A percentile compares a stretch with the other conserved stretches of the same genome.
phyloP scores from a whole-genome alignment of 371 early-diverging fungal species.

The Mycotypha africana region DNA sequence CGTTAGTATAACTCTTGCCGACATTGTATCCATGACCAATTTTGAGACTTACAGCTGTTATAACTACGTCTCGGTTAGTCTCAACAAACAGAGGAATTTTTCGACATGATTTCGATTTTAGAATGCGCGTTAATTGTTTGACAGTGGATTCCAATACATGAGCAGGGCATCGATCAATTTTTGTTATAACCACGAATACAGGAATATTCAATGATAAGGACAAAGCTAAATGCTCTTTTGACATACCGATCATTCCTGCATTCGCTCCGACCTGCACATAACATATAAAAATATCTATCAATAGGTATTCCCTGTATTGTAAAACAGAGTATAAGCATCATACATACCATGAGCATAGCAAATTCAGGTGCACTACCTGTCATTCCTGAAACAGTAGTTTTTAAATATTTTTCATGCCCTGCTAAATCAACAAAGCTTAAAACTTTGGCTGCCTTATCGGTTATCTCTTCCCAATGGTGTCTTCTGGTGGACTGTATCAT shows the following conservation, averaged over 20 bases:
- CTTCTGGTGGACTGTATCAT: constrained; percentile 24
- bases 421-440: constrained; percentile 86
- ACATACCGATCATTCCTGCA: constrained; percentile 91
- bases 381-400: constrained; percentile 93
- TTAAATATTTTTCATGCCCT: constrained; percentile 91
- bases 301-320: too few relatives aligned
- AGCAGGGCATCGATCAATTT: constrained; percentile 88
- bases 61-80: constrained; percentile 68
- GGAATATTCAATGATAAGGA: constrained; percentile 83
- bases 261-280: constrained; percentile 67
- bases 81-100: constrained; percentile 88
- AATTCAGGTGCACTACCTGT: constrained; percentile 87
- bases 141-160: constrained; percentile 81
- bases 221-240: constrained; percentile 89
- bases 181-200: constrained; percentile 87
- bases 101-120: constrained; percentile 86
- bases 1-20: too few relatives aligned
- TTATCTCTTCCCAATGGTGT: constrained; percentile 81
- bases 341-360: constrained; percentile 79
- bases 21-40: neutral
- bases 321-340: neutral
- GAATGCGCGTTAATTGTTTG: constrained; percentile 73
- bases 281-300: neutral
- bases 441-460: constrained; percentile 70
- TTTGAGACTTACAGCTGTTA: constrained; percentile 54